Evolutionary conservation across 345 rosid species (phyloP), one percentile per base, ranked within the genome.

Genomic region (Trapa bicornis): DNA sequence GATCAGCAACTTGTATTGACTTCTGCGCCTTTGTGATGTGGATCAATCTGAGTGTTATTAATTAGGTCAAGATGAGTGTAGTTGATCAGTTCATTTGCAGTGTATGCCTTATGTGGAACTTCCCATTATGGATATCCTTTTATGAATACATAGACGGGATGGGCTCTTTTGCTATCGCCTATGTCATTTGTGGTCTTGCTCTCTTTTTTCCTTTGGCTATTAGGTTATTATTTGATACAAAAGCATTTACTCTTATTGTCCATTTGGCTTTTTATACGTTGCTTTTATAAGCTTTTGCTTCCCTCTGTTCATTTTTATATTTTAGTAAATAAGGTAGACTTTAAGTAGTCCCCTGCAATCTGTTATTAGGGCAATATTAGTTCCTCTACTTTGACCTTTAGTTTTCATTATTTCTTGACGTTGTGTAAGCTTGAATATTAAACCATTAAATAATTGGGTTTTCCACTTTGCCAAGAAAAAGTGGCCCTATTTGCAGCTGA

Each of bases 11-110:
- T 70, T 81, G 81, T 22, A 22, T 87, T 77, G 81, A 71, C 76
- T 80, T 83, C 84, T 84, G 76, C 81, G 29, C 75, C 77, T 83
- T 75, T 81, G 73, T 67, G 82, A 69, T 84, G 88, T 86, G 80
- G 74, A 79, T 80, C 74, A 75, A 72, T 81, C 76, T 86, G 80
- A 82, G 72, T 85, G 74, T 78, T 81, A 73, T 76, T 82, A 82
- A 81, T 56, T 57, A 67, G 74, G 72, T 81, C 82, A 74, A 22
- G 29, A 22, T 22, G 74, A 83, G 86, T 52, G 72, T 83, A 84
- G 85, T 74, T 69, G 68, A 78, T 84, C 68, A 45, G 62, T 77
- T 42, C 67, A 39, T 73, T 69, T 68, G 78, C 36, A 75, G 75
- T 65, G 57, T 66, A 74, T 79, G 64, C 65, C 65, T 32, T 35